These are phyloP conservation scores for Breynia disticha DNA, from an alignment of 441 rosid genomes.

Conservation along the genomic window DNA sequence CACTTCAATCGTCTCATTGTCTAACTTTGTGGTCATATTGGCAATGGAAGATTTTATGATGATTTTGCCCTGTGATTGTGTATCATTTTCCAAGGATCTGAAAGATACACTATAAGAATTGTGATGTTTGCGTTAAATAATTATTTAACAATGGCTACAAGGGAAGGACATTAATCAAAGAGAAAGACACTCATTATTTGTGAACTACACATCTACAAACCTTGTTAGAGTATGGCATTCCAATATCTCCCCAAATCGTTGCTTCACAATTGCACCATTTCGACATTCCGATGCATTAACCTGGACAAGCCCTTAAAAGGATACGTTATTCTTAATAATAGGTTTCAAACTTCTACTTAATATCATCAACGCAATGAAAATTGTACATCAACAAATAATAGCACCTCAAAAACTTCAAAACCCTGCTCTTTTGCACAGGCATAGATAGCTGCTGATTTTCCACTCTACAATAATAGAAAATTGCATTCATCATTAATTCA, in stretches of 20 bases:
- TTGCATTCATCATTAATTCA: background rate
- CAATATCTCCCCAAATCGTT: constrained; percentile 77
- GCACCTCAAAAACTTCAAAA: constrained; percentile 81
- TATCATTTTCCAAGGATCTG: constrained; percentile 49
- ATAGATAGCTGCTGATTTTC: constrained; percentile 85
- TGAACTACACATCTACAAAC: constrained; percentile 34
- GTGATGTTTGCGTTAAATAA: constrained; percentile 5
- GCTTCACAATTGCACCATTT: constrained; percentile 68
- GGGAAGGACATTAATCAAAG: background rate
- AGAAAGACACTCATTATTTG: constrained; percentile 9
- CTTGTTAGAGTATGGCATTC: constrained; percentile 55
- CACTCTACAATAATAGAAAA: constrained; percentile 52
- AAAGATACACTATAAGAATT: constrained; percentile 9
- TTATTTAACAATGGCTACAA: constrained; percentile 5
- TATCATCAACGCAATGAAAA: too few species aligned
- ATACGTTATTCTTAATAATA: background rate
- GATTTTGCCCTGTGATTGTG: constrained; percentile 20
- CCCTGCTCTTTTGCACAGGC: constrained; percentile 97
- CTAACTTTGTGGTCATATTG: constrained; percentile 17
- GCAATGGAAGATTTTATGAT: constrained; percentile 14
- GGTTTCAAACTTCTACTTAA: background rate
- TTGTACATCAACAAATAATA: background rate
- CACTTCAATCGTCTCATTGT: constrained; percentile 34
- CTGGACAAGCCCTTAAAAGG: constrained; percentile 23
- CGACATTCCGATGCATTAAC: constrained; percentile 85